phyloP scores from a whole-genome alignment of 2,329 filamentous ascomycete species.

The Penicillium sp. region DNA sequence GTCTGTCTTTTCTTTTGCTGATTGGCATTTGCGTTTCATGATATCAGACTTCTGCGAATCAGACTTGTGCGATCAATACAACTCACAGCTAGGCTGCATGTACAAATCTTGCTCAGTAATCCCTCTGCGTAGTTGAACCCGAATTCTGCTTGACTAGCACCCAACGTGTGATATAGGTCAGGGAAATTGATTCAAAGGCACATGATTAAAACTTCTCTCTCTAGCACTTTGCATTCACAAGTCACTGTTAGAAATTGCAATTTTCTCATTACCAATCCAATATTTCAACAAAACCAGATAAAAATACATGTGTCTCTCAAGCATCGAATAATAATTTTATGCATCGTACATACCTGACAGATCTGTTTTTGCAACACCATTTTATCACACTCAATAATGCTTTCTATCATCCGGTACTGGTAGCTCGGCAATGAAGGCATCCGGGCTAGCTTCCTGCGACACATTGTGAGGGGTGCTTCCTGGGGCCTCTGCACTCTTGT shows the following conservation, averaged over 20 bases:
- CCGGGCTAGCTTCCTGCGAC: background rate
- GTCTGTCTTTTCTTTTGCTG: slow-evolving; percentile 18
- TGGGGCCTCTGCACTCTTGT: too few species aligned
- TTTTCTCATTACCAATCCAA: background rate
- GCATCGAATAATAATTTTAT: background rate
- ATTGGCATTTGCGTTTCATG: slow-evolving; percentile 27
- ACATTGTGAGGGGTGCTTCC: too few species aligned
- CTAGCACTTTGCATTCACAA: background rate
- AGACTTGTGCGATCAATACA: slow-evolving; percentile 19
- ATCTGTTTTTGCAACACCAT: background rate
- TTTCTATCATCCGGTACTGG: background rate
- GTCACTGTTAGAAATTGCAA: background rate
- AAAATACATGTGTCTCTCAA: background rate
- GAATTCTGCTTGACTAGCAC: background rate
- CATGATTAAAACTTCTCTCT: background rate
- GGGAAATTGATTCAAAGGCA: background rate
- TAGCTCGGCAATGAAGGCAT: background rate
- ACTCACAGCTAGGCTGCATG: slow-evolving; percentile 1
- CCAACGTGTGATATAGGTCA: background rate
- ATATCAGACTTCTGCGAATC: slow-evolving; percentile 32
- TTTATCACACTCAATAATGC: too few species aligned
- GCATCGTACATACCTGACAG: background rate
- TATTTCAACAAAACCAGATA: background rate
- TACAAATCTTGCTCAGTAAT: background rate
- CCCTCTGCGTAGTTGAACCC: background rate